These are phyloP conservation scores for Parachlorella kessleri DNA, from an alignment of 139 green algal genomes.

Conservation along the genomic window DNA sequence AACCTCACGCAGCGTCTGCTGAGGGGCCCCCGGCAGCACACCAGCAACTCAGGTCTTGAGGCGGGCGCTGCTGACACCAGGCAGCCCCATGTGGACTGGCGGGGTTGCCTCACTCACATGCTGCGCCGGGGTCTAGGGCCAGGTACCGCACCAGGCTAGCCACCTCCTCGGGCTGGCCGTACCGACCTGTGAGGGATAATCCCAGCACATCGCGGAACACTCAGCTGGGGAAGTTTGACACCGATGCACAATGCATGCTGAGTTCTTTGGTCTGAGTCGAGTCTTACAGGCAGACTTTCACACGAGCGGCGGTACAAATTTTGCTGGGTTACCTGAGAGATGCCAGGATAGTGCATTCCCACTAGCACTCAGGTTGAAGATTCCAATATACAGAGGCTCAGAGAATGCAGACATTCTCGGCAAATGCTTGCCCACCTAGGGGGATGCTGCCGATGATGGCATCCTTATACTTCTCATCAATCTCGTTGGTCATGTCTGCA, in stretches of 20 bases:
- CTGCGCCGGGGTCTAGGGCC: constrained; percentile 87
- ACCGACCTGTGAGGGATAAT: constrained; percentile 77
- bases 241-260: too few species aligned
- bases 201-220: too few species aligned
- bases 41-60: neutral
- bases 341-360: too few species aligned
- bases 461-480: constrained; percentile 92
- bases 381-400: too few species aligned
- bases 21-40: neutral
- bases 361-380: too few species aligned
- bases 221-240: too few species aligned
- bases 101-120: neutral
- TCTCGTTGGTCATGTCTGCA: constrained; percentile 80
- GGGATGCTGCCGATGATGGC: constrained; percentile 84
- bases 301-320: too few species aligned
- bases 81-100: neutral
- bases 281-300: too few species aligned
- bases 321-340: too few species aligned
- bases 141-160: constrained; percentile 89
- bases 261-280: too few species aligned
- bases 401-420: too few species aligned
- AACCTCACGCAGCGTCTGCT: neutral
- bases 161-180: constrained; percentile 89
- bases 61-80: neutral
- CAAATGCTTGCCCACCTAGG: constrained; percentile 68